phyloP scores from a whole-genome alignment of 148 eudicot genomes.

The Rhododendron ovatum region DNA sequence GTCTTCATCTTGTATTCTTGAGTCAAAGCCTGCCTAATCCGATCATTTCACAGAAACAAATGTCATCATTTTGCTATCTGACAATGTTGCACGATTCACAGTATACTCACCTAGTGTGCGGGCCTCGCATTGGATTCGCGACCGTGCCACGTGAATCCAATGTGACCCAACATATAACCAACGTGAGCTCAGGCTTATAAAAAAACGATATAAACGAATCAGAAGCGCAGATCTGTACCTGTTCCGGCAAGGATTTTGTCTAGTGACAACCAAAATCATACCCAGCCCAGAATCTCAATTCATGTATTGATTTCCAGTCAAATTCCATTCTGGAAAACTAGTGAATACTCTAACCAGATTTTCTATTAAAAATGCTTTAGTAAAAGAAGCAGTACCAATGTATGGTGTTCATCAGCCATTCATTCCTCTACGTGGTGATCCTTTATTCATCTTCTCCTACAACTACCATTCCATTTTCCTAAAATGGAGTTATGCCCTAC shows the following conservation, averaged over 20 bases:
- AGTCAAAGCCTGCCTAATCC: background rate
- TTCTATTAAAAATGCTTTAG: background rate
- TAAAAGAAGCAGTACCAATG: background rate
- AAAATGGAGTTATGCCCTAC: constrained; percentile 8
- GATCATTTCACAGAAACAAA: background rate
- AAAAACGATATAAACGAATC: background rate
- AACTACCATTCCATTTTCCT: background rate
- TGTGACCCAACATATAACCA: background rate
- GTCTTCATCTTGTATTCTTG: background rate
- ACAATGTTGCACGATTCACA: background rate
- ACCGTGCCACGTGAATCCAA: background rate
- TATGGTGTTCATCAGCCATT: background rate
- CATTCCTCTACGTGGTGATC: background rate
- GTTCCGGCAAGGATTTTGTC: background rate
- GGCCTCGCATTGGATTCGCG: background rate
- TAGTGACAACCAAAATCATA: background rate
- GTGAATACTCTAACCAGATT: background rate
- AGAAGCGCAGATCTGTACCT: background rate
- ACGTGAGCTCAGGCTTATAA: background rate
- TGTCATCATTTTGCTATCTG: background rate
- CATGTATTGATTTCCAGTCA: background rate
- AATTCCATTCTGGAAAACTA: too few relatives aligned
- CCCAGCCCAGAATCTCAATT: background rate
- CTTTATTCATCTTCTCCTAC: constrained; percentile 10
- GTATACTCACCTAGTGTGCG: background rate